Conservation (phyloP, 768 basidiomycete genomes). For the Pulveroboletus sp. region DNA sequence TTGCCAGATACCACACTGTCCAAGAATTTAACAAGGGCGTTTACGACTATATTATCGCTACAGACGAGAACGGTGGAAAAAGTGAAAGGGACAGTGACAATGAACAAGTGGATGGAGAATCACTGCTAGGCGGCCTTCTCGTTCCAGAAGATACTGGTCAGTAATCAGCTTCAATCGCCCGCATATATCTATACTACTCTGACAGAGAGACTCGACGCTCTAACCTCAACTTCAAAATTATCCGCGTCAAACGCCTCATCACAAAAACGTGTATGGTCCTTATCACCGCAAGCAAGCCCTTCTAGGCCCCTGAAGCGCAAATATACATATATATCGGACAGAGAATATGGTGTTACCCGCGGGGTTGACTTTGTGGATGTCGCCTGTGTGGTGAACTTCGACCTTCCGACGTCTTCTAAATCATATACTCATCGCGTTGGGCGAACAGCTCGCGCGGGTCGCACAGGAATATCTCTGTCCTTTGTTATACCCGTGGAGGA, state of each 20-base stretch:
- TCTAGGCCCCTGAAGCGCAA: slow-evolving; percentile 50
- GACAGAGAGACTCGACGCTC: slow-evolving; percentile 44
- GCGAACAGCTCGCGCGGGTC: slow-evolving; percentile 92
- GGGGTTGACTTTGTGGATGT: slow-evolving; percentile 98
- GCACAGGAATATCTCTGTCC: slow-evolving; percentile 86
- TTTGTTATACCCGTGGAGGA: slow-evolving; percentile 71
- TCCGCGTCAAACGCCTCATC: slow-evolving; percentile 12
- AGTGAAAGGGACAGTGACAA: slow-evolving; percentile 47
- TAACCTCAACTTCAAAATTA: slow-evolving; percentile 13
- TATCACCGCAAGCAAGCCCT: slow-evolving; percentile 34
- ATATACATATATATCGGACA: slow-evolving; percentile 48
- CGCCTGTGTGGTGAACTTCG: slow-evolving; percentile 96
- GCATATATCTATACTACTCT: slow-evolving; percentile 24
- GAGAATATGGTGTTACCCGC: slow-evolving; percentile 90
- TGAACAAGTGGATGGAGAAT: slow-evolving; percentile 39
- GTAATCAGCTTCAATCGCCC: slow-evolving; percentile 8
- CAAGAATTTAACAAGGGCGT: slow-evolving; percentile 99
- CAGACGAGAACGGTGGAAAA: slow-evolving; percentile 74
- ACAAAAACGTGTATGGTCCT: slow-evolving; percentile 57
- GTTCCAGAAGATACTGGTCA: slow-evolving; percentile 28
- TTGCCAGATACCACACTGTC: slow-evolving; percentile 81
- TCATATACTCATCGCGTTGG: slow-evolving; percentile 96
- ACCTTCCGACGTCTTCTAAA: slow-evolving; percentile 82
- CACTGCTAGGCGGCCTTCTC: neutral
- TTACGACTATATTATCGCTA: slow-evolving; percentile 98